Percentiles rank a stretch among this genome's conserved stretches.
phyloP scores from a whole-genome alignment of 257 asterid genomes.

The Penstemon newberryi region DNA sequence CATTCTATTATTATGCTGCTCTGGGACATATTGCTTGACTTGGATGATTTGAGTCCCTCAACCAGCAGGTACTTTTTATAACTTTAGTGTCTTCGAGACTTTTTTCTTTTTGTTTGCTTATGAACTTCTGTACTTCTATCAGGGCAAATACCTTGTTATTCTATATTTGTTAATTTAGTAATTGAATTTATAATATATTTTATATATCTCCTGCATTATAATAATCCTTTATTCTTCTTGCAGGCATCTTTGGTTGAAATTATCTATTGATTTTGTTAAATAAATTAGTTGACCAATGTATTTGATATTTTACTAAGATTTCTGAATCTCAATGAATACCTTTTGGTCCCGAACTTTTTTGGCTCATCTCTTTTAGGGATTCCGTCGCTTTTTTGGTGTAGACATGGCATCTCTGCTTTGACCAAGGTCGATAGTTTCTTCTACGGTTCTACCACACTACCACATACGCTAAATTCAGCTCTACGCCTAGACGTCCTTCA shows the following conservation, averaged over 20 bases:
- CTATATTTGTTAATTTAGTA: not conserved
- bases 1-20: conserved; percentile 87
- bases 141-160: not conserved
- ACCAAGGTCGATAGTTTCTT: too few relatives aligned
- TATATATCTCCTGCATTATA: not conserved
- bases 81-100: not conserved
- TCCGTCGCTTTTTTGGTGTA: too few relatives aligned
- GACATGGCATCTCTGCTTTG: too few relatives aligned
- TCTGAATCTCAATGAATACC: too few relatives aligned
- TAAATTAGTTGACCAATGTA: too few relatives aligned
- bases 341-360: not conserved
- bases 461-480: too few relatives aligned
- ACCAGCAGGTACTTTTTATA: conserved; percentile 80
- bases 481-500: too few relatives aligned
- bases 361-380: too few relatives aligned
- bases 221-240: not conserved
- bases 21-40: conserved; percentile 98
- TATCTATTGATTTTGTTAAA: too few relatives aligned
- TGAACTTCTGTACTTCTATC: conserved; percentile 12
- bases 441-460: too few relatives aligned
- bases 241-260: too few relatives aligned
- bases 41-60: conserved; percentile 98
- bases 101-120: not conserved
- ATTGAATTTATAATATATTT: not conserved
- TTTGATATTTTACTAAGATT: too few relatives aligned